Percentiles rank a stretch among this genome's conserved stretches.
Conservation (phyloP, 2,329 filamentous ascomycete genomes). For the Xylaria sp. region DNA sequence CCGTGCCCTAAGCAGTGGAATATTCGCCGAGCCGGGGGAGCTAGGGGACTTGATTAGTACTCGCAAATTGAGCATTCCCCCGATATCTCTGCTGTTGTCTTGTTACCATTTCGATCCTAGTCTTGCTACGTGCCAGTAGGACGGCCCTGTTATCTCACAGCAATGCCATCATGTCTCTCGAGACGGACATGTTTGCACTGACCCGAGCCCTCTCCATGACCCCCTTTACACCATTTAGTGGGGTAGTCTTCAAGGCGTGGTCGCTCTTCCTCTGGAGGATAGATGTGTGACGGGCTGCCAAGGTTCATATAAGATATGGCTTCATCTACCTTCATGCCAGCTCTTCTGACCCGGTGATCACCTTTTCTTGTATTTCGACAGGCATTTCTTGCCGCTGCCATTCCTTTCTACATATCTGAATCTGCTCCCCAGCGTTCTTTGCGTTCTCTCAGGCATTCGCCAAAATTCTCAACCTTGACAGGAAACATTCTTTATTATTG, state of each 20-base stretch:
- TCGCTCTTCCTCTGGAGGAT: slow-evolving; percentile 34
- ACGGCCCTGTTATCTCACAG: slow-evolving; percentile 16
- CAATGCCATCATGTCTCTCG: slow-evolving; percentile 26
- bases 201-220: slow-evolving; percentile 38
- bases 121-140: slow-evolving; percentile 41
- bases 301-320: slow-evolving; percentile 42
- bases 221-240: slow-evolving; percentile 39
- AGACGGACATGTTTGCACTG: slow-evolving; percentile 37
- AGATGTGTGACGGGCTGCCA: slow-evolving; percentile 18
- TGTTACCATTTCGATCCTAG: slow-evolving; percentile 34
- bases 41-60: slow-evolving; percentile 22
- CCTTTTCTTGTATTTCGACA: slow-evolving; percentile 36
- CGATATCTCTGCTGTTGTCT: slow-evolving; percentile 37
- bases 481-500: slow-evolving; percentile 42
- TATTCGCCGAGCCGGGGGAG: slow-evolving; percentile 29
- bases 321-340: slow-evolving; percentile 43
- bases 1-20: slow-evolving; percentile 10
- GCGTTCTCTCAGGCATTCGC: slow-evolving; percentile 40
- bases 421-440: slow-evolving; percentile 45
- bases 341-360: slow-evolving; percentile 32
- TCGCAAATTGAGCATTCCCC: slow-evolving; percentile 43
- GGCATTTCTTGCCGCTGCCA: slow-evolving; percentile 44
- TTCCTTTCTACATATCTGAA: slow-evolving; percentile 46
- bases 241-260: slow-evolving; percentile 33
- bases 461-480: slow-evolving; percentile 41